Base-by-base conservation (phyloP, 1,139 yeast genomes). In the Candida sp. region DNA sequence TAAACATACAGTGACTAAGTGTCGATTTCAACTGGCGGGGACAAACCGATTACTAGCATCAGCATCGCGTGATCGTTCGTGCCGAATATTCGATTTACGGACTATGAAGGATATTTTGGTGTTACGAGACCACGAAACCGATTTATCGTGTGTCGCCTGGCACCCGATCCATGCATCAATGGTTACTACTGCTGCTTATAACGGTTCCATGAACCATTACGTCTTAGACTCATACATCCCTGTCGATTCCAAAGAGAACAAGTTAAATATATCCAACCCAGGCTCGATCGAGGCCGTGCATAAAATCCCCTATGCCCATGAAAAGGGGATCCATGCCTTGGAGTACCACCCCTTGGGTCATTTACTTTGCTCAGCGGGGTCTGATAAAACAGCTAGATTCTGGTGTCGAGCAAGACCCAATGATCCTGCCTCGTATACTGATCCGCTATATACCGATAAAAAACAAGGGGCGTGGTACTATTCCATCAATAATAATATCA, bases 311-410 rank as follows among this genome's bases (percentile, higher is more conserved):
- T 84, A 79, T 63, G 99, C 98, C 0, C 99, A 93, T 61, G 97
- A 91, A 58, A 87, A 87, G 66, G 95, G 97, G 4, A 83, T 93
- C 41, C 90, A 93, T 66, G 81, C 96, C 2, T 65, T 93, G 48
- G 95, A 91, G 52, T 93, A 90, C 58, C 97, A 91, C 64, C 98
- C 98, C 3, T 72, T 88, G 56, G 99, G 99, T 2, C 98, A 93
- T 64, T 71, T 91, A 43, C 72, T 93, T 39, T 85, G 95, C 47
- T 83, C 97, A 12, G 98, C 97, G 0, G 93, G 97, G 23, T 90
- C 95, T 47, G 99, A 93, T 64, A 80, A 95, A 58, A 82, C 95
- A 9, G 89, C 96, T n/a, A 70, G 97, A 49, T 88, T 93, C 66
- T 93, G 99, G 99, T 83, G 93, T 32, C 75, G 99, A 43, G 87